Base-by-base conservation (phyloP, 352 stramenopile genomes). In the Phytophthora ramorum region DNA sequence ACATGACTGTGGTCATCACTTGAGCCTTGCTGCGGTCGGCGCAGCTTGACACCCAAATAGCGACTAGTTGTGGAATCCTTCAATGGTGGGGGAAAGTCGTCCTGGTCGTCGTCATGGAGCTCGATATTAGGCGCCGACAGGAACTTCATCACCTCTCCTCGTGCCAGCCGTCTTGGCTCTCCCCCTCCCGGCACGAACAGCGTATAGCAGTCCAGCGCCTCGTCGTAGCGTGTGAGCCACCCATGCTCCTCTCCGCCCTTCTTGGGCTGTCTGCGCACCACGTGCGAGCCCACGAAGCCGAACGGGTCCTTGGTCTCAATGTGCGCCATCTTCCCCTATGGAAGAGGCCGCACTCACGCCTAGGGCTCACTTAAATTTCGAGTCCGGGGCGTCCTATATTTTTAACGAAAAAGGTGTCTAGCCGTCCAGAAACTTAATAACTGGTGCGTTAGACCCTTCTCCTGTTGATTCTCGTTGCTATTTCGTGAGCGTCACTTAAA, bases 181-280 rank as follows among this genome's bases (percentile, higher is more conserved):
- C 63, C 73, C 24, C 61, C 63, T 22, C 64, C 73, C 10, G 85
- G 85, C 12, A 87, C 63, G 38, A 91, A 91, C 41, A 93, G 65
- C 52, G 81, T 83, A 66, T 92, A 93, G 58, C 52, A 71, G 62
- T 93, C 85, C 34, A 90, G 48, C 5, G 66, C 59, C 41, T 75
- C 65, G 49, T 93, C 78, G 58, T 90, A 93, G 28, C 81, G 75
- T 46, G 85, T 93, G 64, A 93, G 71, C 85, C 85, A 91, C 14
- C 79, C 80, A 63, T 87, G 81, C 50, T 81, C 75, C 17, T 76
- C 61, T 7, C 40, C 43, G 8, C 57, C 46, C 13, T 61, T 73
- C 37, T 58, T 54, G 24, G 48, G 68, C 47, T 70, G 24, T 12
- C 45, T 59, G 19, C 73, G 78, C 53, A 92, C 63, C 22, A 92